Conservation (phyloP, 2,329 filamentous ascomycete genomes). For the Mycosphaerella sp. region DNA sequence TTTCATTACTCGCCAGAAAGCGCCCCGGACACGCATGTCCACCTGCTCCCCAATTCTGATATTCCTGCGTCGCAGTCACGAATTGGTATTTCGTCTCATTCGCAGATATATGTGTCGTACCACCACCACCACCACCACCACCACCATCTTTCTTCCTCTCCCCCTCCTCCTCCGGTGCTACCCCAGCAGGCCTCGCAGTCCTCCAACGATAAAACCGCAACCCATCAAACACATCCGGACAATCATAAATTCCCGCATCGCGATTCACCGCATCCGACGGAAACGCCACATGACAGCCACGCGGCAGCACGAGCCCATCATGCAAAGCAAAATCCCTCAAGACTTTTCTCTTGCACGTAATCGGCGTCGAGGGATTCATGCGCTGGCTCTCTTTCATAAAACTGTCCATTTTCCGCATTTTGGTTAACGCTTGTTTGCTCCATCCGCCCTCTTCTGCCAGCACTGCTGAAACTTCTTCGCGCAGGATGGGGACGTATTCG, state of each 20-base stretch:
- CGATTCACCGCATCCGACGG: constrained; percentile 12
- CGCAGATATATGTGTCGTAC: background rate
- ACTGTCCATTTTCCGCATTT: constrained; percentile 14
- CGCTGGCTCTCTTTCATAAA: constrained; percentile 17
- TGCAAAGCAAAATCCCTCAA: constrained; percentile 6
- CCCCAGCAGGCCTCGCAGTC: background rate
- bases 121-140: no score
- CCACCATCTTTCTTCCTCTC: no score
- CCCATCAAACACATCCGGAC: constrained; percentile 9
- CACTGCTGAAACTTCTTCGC: constrained; percentile 9
- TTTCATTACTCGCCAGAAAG: constrained; percentile 28
- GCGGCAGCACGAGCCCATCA: constrained; percentile 7
- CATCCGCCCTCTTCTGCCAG: constrained; percentile 7
- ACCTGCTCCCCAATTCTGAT: constrained; percentile 28
- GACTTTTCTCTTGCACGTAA: constrained; percentile 13
- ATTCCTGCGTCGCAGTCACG: constrained; percentile 12
- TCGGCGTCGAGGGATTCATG: constrained; percentile 13
- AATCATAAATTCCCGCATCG: constrained; percentile 5
- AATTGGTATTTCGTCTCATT: constrained; percentile 13
- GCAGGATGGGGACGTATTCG: constrained; percentile 9
- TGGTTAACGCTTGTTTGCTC: constrained; percentile 12
- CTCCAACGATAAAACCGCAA: constrained; percentile 9
- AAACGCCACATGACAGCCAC: constrained; percentile 10
- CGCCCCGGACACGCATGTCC: constrained; percentile 30
- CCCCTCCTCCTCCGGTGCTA: background rate